Percentiles rank a stretch among this genome's conserved stretches.
Conservation (phyloP, 2,329 filamentous ascomycete genomes). For the Fusarium chlamydosporum region DNA sequence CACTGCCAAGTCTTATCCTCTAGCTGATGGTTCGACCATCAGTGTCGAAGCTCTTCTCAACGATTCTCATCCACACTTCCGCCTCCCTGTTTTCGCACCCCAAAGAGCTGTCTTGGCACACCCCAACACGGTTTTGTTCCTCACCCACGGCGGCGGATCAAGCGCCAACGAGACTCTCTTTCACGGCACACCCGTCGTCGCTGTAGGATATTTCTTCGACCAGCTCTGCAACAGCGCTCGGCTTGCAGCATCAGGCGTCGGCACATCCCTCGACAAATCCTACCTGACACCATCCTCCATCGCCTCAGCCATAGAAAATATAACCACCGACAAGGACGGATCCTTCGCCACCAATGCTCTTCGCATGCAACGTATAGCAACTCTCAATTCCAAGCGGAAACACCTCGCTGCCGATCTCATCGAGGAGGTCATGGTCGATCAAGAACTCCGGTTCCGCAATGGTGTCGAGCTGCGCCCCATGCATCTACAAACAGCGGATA, state of each 20-base stretch:
- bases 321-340: constrained; percentile 53
- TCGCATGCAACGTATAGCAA: constrained; percentile 58
- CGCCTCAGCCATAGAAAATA: constrained; percentile 45
- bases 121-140: constrained; percentile 53
- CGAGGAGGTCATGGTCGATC: constrained; percentile 60
- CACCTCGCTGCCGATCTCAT: constrained; percentile 58
- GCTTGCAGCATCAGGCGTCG: constrained; percentile 55
- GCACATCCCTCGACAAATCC: constrained; percentile 56
- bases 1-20: constrained; percentile 24
- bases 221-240: constrained; percentile 58
- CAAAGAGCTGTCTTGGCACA: constrained; percentile 59
- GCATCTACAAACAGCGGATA: constrained; percentile 62
- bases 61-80: constrained; percentile 51
- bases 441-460: constrained; percentile 45
- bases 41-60: constrained; percentile 46
- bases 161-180: constrained; percentile 60
- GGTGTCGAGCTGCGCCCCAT: constrained; percentile 52
- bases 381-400: constrained; percentile 56
- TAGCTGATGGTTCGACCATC: constrained; percentile 28
- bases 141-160: constrained; percentile 60
- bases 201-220: constrained; percentile 59
- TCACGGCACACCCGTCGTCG: constrained; percentile 57
- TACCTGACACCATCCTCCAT: constrained; percentile 55
- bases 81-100: constrained; percentile 56
- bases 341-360: constrained; percentile 52